Percentiles rank a stretch among this genome's conserved stretches.
Evolutionary conservation across 2,329 filamentous ascomycete genomes (phyloP).

Genomic region (Trichothecium roseum): DNA sequence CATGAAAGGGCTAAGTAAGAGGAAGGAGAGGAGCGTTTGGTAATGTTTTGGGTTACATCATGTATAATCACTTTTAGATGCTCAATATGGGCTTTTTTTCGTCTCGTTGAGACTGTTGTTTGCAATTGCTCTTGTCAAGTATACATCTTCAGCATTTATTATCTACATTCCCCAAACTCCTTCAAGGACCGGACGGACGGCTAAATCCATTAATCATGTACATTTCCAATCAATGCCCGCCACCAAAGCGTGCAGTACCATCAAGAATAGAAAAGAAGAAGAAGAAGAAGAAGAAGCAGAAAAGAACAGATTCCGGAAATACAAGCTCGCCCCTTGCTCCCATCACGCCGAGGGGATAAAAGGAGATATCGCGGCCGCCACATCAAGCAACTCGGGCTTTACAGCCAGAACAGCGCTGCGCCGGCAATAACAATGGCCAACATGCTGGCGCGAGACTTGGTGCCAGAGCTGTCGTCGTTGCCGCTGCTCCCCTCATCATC

Average conservation of each 20-base stretch:
- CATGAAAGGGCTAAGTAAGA: too few relatives aligned
- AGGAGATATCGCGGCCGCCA: too few relatives aligned
- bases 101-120: too few relatives aligned
- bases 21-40: too few relatives aligned
- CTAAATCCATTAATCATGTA: constrained; percentile 1
- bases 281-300: not conserved
- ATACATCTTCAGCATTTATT: too few relatives aligned
- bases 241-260: not conserved
- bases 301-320: constrained; percentile 1
- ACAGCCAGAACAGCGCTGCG: constrained; percentile 23
- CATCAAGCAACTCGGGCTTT: not conserved
- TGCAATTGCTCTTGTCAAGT: too few relatives aligned
- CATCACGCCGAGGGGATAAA: too few relatives aligned
- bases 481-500: constrained; percentile 22
- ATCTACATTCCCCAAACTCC: too few relatives aligned
- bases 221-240: not conserved
- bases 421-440: constrained; percentile 26
- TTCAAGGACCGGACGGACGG: not conserved
- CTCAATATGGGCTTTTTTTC: too few relatives aligned
- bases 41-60: too few relatives aligned
- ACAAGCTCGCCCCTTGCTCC: constrained; percentile 1
- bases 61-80: too few relatives aligned
- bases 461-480: constrained; percentile 18
- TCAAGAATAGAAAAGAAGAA: not conserved
- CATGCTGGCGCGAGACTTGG: constrained; percentile 21